Percentiles rank a stretch among this genome's conserved stretches.
phyloP scores from a whole-genome alignment of 164 flowering plant species.

The Vitis rupestris region DNA sequence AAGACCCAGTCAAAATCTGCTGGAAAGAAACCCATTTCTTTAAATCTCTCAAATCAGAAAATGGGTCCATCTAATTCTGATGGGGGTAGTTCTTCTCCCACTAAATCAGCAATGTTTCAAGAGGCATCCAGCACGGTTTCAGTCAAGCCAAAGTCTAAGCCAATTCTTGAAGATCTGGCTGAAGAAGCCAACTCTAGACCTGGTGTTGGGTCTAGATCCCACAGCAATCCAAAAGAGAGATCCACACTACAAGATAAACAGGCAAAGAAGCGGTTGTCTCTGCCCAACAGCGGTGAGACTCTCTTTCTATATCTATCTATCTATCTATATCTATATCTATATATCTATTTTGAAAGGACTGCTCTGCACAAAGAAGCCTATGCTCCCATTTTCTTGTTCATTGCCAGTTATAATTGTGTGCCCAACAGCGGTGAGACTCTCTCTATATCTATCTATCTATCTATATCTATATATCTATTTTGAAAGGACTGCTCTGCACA shows the following conservation, averaged over 20 bases:
- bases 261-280: constrained; percentile 72
- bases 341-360: neutral
- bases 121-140: constrained; percentile 31
- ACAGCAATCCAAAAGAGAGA: constrained; percentile 87
- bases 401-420: neutral
- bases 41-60: constrained; percentile 46
- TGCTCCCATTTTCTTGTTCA: neutral
- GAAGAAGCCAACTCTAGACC: constrained; percentile 56
- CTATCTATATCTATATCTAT: neutral
- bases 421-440: constrained; percentile 58
- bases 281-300: constrained; percentile 66
- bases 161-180: constrained; percentile 33
- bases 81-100: constrained; percentile 66
- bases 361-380: neutral
- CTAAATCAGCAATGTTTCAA: constrained; percentile 42
- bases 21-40: constrained; percentile 40
- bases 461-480: neutral
- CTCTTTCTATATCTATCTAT: constrained; percentile 10
- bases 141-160: constrained; percentile 50
- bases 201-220: constrained; percentile 50
- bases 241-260: constrained; percentile 37
- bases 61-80: constrained; percentile 63
- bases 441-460: constrained; percentile 8
- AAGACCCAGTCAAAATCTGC: constrained; percentile 38
- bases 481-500: neutral